Base-by-base conservation (phyloP, 2,329 filamentous ascomycete species). In the Rasamsonia emersonii region DNA sequence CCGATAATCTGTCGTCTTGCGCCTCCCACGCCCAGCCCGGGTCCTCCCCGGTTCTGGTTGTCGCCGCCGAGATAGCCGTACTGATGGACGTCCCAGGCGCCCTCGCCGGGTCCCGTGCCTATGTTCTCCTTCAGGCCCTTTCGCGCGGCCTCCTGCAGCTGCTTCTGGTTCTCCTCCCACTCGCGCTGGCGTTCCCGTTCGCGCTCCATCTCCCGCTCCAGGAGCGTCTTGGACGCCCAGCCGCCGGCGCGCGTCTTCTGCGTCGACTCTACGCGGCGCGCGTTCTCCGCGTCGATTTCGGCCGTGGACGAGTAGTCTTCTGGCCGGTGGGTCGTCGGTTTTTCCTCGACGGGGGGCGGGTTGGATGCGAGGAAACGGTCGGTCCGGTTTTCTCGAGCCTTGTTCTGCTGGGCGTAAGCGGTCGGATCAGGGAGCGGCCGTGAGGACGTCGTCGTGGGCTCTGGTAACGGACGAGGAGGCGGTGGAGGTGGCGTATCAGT, bases 181-280 rank as follows among this genome's bases (percentile, higher is more conserved):
- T 80, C 76, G 21, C 67, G 62, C 47, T 79, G 76, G 28, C 75
- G 65, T 46, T 77, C 72, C 10, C 75, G 68, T 47, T 80, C 76
- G 13, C 73, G 70, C 49, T 80, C 75, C 76, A 79, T 80, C 43
- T 80, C 76, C 5, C 75, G 69, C 47, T 79, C 75, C 3, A 79
- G 62, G 2, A 80, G 62, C 3, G 72, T 75, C 47, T 75, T 77
- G n/a, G 66, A 70, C 0, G 73, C 73, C 73, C 72, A 77, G 2
- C 70, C 72, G 13, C 67, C 70, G 9, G 71, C 71, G 40, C 70
- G 70, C 18, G 74, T 77, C 47, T 71, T 71, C 30, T 67, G 54
- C 40, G 77, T 73, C 0, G 71, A 66, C 1, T 67, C 67, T 2
- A 63, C 42, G 10, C 74, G 71, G 10, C 71, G 67, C 29, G 64